These are phyloP conservation scores for Dysphania ambrosioides DNA, from an alignment of 148 eudicot species.

Conservation along the genomic window DNA sequence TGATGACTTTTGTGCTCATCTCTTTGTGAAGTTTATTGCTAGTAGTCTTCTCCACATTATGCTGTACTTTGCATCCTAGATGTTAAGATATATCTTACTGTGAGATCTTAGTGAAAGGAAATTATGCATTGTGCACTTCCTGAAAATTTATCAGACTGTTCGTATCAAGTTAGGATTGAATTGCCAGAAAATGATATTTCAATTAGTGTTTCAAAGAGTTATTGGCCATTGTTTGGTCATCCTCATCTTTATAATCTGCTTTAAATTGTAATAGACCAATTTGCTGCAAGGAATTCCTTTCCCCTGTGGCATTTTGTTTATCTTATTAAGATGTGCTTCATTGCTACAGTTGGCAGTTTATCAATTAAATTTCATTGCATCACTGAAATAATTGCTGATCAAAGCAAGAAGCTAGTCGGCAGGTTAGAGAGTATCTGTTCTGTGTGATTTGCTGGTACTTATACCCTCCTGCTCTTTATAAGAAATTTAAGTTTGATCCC, in stretches of 20 bases:
- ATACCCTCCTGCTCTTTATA: neutral
- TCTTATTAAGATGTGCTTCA: too few species aligned
- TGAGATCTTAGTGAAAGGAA: too few species aligned
- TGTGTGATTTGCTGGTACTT: neutral
- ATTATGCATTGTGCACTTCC: neutral
- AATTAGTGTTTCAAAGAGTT: neutral
- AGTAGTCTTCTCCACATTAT: too few species aligned
- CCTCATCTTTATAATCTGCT: too few species aligned
- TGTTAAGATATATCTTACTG: too few species aligned
- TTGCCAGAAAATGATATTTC: neutral
- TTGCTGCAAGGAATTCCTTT: neutral
- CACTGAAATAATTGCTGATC: neutral
- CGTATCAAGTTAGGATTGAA: neutral
- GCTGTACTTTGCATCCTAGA: too few species aligned
- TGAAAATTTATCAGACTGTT: neutral
- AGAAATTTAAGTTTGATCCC: neutral
- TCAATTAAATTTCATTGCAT: neutral
- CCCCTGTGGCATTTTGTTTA: neutral
- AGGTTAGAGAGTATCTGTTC: neutral
- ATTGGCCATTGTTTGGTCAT: too few species aligned
- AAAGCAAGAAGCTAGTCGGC: neutral
- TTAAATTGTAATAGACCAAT: neutral
- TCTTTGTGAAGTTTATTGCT: too few species aligned
- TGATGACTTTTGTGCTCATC: neutral
- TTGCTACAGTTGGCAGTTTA: too few species aligned